Evolutionary conservation across 169 alveolate species (phyloP).

Genomic region (Cryptosporidium baileyi): DNA sequence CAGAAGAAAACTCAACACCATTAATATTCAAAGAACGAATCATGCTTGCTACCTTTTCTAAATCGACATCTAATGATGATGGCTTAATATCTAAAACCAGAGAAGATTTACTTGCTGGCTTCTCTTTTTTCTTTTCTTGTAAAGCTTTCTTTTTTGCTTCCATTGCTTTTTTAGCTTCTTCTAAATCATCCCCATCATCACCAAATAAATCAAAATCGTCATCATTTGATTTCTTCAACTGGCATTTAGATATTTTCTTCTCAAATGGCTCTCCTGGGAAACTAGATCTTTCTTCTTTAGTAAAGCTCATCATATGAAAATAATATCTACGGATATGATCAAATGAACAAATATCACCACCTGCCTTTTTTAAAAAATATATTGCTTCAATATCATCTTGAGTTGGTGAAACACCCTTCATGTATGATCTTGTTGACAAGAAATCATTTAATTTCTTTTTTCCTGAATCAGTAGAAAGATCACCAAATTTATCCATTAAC

Average conservation of each 20-base stretch:
- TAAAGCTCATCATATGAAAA: conserved; percentile 21
- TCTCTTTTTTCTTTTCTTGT: conserved; percentile 73
- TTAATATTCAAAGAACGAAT: conserved; percentile 74
- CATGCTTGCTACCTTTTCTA: conserved; percentile 79
- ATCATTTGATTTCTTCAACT: conserved; percentile 51
- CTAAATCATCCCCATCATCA: conserved; percentile 68
- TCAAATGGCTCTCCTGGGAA: conserved; percentile 48
- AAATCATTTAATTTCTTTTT: conserved; percentile 34
- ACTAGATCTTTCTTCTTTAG: not conserved
- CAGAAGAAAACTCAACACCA: conserved; percentile 82
- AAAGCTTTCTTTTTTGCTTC: conserved; percentile 73
- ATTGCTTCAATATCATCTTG: conserved; percentile 58
- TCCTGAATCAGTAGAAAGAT: conserved; percentile 51
- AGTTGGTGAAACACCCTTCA: conserved; percentile 54
- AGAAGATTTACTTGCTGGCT: conserved; percentile 82
- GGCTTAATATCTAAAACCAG: conserved; percentile 86
- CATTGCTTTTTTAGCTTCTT: conserved; percentile 76
- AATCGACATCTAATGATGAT: conserved; percentile 80
- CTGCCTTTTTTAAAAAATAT: conserved; percentile 2
- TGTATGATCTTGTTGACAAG: conserved; percentile 57
- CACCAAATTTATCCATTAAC: conserved; percentile 41
- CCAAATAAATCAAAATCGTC: conserved; percentile 76
- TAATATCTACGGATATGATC: conserved; percentile 33
- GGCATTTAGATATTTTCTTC: not conserved
- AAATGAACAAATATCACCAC: not conserved